These are phyloP conservation scores for Lactarius tabidus DNA, from an alignment of 768 basidiomycete species.

Conservation along the genomic window DNA sequence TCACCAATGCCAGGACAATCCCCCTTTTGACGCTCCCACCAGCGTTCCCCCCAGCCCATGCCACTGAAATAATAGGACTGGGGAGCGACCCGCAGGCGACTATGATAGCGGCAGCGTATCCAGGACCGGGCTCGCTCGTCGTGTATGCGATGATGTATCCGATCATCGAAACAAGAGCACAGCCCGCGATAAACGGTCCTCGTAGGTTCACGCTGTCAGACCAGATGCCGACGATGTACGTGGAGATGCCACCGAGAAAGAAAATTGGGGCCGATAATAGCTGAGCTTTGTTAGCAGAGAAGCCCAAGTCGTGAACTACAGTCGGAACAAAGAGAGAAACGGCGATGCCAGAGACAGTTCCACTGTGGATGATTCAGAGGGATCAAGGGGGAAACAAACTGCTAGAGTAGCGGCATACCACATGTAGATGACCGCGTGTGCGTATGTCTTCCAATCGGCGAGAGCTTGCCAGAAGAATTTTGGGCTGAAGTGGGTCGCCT, in stretches of 20 bases:
- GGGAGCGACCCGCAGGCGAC: slow-evolving; percentile 52
- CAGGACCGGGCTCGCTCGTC: slow-evolving; percentile 29
- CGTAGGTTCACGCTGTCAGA: slow-evolving; percentile 39
- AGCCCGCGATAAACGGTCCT: slow-evolving; percentile 47
- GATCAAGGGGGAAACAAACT: slow-evolving; percentile 13
- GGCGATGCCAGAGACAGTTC: slow-evolving; percentile 45
- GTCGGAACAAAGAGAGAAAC: slow-evolving; percentile 38
- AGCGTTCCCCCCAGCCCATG: slow-evolving; percentile 53
- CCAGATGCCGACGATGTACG: slow-evolving; percentile 31
- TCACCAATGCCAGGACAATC: slow-evolving; percentile 50
- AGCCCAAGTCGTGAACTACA: slow-evolving; percentile 41
- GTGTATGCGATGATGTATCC: slow-evolving; percentile 52
- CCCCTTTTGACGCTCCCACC: slow-evolving; percentile 54
- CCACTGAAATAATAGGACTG: slow-evolving; percentile 43
- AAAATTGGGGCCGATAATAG: slow-evolving; percentile 39
- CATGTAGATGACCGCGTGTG: slow-evolving; percentile 35
- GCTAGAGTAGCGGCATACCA: slow-evolving; percentile 28
- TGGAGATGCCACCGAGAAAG: slow-evolving; percentile 31
- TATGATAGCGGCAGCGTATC: slow-evolving; percentile 45
- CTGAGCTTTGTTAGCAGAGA: slow-evolving; percentile 41
- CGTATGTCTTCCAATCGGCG: slow-evolving; percentile 33
- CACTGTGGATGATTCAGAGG: slow-evolving; percentile 26
- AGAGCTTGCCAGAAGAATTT: slow-evolving; percentile 36
- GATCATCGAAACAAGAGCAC: slow-evolving; percentile 42
- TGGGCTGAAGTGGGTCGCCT: slow-evolving; percentile 34